Percentiles rank a stretch among this genome's conserved stretches.
These are phyloP conservation scores for Kwoniella bestiolae DNA, from an alignment of 768 basidiomycete genomes.

Conservation along the genomic window DNA sequence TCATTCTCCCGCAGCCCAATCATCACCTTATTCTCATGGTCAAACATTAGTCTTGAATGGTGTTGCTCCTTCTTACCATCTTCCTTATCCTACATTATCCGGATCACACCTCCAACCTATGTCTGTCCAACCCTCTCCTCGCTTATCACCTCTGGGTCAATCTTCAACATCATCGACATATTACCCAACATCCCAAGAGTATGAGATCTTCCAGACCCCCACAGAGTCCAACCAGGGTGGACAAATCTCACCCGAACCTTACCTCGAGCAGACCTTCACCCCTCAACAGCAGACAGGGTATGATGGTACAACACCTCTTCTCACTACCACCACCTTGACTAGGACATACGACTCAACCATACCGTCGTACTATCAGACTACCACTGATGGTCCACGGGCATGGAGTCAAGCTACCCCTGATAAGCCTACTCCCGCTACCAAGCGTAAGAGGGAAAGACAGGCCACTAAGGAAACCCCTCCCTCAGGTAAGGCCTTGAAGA, in stretches of 20 bases:
- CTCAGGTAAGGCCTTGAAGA: constrained; percentile 28
- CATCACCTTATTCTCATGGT: constrained; percentile 25
- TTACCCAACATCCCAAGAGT: constrained; percentile 31
- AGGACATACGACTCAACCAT: constrained; percentile 46
- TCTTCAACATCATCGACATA: constrained; percentile 21
- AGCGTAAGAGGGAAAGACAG: constrained; percentile 39
- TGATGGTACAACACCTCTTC: constrained; percentile 24
- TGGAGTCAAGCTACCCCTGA: constrained; percentile 33
- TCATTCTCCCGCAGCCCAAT: constrained; percentile 18
- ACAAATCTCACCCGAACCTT: constrained; percentile 22
- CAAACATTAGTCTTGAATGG: constrained; percentile 24
- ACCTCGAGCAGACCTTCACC: constrained; percentile 10
- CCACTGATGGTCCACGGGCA: constrained; percentile 19
- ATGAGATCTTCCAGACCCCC: constrained; percentile 26
- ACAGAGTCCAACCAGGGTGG: not conserved
- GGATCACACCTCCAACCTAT: constrained; percentile 28
- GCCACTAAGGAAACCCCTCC: constrained; percentile 19
- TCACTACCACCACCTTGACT: constrained; percentile 32
- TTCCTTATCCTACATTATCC: constrained; percentile 26
- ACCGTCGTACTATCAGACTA: constrained; percentile 44
- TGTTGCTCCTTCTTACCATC: constrained; percentile 19
- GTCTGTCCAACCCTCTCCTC: constrained; percentile 18
- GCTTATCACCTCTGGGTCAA: constrained; percentile 27
- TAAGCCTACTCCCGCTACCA: constrained; percentile 19
- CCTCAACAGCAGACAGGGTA: constrained; percentile 11